Evolutionary conservation across 345 rosid species (phyloP).

Genomic region (Arabis alpina): DNA sequence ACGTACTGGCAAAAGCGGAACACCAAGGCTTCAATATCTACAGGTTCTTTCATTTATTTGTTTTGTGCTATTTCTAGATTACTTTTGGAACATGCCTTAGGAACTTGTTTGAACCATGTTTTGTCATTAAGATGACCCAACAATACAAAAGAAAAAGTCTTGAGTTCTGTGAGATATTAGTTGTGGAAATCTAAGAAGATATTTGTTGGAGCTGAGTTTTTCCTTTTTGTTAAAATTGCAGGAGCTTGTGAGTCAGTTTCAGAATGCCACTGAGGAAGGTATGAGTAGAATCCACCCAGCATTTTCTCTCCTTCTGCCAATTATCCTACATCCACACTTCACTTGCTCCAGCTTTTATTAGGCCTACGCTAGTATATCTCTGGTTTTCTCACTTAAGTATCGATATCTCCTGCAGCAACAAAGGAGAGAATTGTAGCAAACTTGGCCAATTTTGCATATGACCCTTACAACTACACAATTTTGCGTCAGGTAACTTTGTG

Average conservation of each 20-base stretch:
- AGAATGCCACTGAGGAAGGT: constrained; percentile 78
- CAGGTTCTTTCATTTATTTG: constrained; percentile 44
- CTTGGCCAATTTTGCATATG: constrained; percentile 89
- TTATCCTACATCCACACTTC: too few species aligned
- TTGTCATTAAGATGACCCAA: background rate
- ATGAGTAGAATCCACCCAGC: too few species aligned
- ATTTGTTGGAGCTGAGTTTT: too few species aligned
- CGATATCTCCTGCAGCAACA: constrained; percentile 49
- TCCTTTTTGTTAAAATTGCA: constrained; percentile 33
- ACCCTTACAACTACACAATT: constrained; percentile 80
- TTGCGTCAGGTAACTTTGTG: constrained; percentile 70
- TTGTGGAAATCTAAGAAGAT: too few species aligned
- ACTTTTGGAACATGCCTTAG: background rate
- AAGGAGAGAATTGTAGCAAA: constrained; percentile 78
- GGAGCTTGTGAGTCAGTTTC: constrained; percentile 88
- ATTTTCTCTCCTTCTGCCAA: too few species aligned
- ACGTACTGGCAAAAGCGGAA: constrained; percentile 79
- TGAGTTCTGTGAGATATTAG: too few species aligned
- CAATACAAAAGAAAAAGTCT: too few species aligned
- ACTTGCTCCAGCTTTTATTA: too few species aligned
- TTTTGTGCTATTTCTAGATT: too few species aligned
- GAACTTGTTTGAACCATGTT: constrained; percentile 3
- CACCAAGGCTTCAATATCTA: constrained; percentile 76
- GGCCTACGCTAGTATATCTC: too few species aligned
- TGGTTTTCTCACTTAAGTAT: constrained; percentile 1